Percentiles rank a stretch among this genome's conserved stretches.
phyloP scores from a whole-genome alignment of 1,139 yeast species.

The Sugiyamaella pinicola region DNA sequence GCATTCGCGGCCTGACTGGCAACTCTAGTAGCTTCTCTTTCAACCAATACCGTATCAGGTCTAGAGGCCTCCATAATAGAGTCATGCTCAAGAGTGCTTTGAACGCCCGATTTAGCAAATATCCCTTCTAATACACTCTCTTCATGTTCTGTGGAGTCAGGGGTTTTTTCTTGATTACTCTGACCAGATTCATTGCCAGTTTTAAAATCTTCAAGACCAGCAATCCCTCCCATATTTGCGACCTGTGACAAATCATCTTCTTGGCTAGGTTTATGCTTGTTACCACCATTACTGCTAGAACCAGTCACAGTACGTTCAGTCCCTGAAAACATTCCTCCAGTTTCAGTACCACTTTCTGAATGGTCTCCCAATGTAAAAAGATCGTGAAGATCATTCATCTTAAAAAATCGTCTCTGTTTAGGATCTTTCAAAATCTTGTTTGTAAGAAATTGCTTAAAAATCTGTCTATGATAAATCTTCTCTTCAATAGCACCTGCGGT shows the following conservation, averaged over 20 bases:
- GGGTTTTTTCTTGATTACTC: conserved; percentile 22
- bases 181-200: conserved; percentile 42
- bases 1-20: conserved; percentile 81
- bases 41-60: conserved; percentile 59
- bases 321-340: conserved; percentile 67
- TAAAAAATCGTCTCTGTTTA: conserved; percentile 88
- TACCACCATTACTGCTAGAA: conserved; percentile 18
- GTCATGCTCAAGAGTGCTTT: conserved; percentile 78
- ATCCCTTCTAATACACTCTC: conserved; percentile 72
- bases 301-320: conserved; percentile 46
- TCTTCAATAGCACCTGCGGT: conserved; percentile 96
- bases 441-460: conserved; percentile 89
- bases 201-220: conserved; percentile 54
- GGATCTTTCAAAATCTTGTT: conserved; percentile 95
- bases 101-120: conserved; percentile 72
- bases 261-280: conserved; percentile 36
- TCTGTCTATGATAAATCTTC: conserved; percentile 93
- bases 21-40: conserved; percentile 72
- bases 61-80: conserved; percentile 62
- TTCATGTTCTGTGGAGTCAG: conserved; percentile 39
- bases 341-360: conserved; percentile 58
- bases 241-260: conserved; percentile 56
- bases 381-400: conserved; percentile 88
- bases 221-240: conserved; percentile 57
- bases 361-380: conserved; percentile 84